Percentiles rank a stretch among this genome's conserved stretches.
Conservation (phyloP, 2,329 filamentous ascomycete genomes). For the Lasiodiplodia gonubiensis region DNA sequence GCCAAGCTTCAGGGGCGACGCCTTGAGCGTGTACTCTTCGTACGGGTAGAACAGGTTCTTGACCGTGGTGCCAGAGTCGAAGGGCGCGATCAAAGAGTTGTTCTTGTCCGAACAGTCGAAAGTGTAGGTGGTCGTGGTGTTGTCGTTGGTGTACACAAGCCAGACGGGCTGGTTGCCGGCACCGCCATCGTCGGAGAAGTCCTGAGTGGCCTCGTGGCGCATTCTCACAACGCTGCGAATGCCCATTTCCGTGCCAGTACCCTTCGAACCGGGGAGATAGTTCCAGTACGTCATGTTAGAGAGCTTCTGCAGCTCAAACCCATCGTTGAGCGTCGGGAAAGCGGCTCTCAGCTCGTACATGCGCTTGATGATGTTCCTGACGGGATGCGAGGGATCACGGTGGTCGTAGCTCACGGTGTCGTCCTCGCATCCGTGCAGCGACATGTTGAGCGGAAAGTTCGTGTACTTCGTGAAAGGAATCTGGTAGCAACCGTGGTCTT, state of each 20-base stretch:
- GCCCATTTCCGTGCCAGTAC: constrained; percentile 36
- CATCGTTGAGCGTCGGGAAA: constrained; percentile 65
- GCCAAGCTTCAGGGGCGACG: constrained; percentile 51
- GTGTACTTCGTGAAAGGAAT: constrained; percentile 63
- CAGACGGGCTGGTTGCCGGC: constrained; percentile 57
- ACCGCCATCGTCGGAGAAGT: constrained; percentile 47
- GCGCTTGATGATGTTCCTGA: constrained; percentile 65
- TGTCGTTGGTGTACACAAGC: constrained; percentile 59
- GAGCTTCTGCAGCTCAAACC: constrained; percentile 60
- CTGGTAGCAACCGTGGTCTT: constrained; percentile 67
- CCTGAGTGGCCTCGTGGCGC: constrained; percentile 49
- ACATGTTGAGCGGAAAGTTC: constrained; percentile 62
- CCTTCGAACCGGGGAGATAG: constrained; percentile 35
- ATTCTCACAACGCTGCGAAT: constrained; percentile 62
- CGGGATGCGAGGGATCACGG: constrained; percentile 65
- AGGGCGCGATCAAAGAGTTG: constrained; percentile 63
- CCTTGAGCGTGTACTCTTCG: constrained; percentile 59
- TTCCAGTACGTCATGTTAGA: constrained; percentile 58
- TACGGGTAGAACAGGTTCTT: constrained; percentile 69
- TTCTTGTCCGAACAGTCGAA: constrained; percentile 62
- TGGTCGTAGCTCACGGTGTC: constrained; percentile 64
- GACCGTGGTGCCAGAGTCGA: constrained; percentile 59
- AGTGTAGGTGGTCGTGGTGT: constrained; percentile 57
- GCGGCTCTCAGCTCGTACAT: constrained; percentile 66
- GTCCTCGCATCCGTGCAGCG: constrained; percentile 62